Evolutionary conservation across 768 basidiomycete species (phyloP).

Genomic region (Tephrocybe sp.): DNA sequence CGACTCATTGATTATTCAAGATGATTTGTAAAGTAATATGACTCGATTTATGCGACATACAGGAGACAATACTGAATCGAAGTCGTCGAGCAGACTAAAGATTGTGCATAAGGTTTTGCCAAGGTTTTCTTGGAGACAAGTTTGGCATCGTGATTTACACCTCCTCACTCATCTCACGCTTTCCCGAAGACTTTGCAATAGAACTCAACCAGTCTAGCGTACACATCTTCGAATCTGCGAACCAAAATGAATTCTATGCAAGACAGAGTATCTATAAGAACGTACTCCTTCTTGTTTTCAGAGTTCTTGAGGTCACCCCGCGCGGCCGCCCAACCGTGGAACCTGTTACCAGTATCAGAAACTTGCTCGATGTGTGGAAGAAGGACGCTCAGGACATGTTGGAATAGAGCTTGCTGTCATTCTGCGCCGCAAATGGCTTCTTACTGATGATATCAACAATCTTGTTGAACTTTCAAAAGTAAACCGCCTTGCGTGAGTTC

Average conservation of each 20-base stretch:
- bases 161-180: not conserved
- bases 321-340: constrained; percentile 67
- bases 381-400: constrained; percentile 34
- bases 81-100: too few relatives aligned
- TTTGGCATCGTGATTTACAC: too few relatives aligned
- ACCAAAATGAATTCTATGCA: not conserved
- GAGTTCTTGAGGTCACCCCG: constrained; percentile 52
- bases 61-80: too few relatives aligned
- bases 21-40: not conserved
- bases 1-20: constrained; percentile 30
- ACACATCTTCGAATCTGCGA: constrained; percentile 51
- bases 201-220: constrained; percentile 46
- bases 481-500: not conserved
- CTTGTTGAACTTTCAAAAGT: constrained; percentile 38
- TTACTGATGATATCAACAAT: constrained; percentile 44
- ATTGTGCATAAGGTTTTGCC: too few relatives aligned
- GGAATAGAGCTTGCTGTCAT: constrained; percentile 46
- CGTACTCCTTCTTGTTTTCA: constrained; percentile 56
- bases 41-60: not conserved
- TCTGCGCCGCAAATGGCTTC: constrained; percentile 49
- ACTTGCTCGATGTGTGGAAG: constrained; percentile 2
- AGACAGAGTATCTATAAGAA: not conserved
- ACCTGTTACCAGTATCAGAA: constrained; percentile 27
- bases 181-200: constrained; percentile 34
- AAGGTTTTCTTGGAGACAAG: too few relatives aligned